phyloP scores from a whole-genome alignment of 1,284 basidiomycete genomes.

The Lentinula novae-zelandiae region DNA sequence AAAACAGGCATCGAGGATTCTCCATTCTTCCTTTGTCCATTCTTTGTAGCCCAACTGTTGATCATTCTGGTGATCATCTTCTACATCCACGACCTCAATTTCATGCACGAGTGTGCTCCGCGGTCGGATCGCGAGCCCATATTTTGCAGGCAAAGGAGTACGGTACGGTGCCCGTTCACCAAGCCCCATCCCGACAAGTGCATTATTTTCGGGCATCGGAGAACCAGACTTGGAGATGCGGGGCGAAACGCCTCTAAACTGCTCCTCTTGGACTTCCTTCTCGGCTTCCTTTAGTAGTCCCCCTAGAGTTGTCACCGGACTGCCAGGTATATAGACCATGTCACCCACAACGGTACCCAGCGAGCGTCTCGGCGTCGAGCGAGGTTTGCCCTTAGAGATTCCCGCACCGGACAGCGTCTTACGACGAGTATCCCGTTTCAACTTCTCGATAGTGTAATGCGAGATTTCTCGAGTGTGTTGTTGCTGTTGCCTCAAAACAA shows the following conservation, averaged over 20 bases:
- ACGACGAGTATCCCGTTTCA: slow-evolving; percentile 23
- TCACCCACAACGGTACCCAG: slow-evolving; percentile 32
- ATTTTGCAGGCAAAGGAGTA: slow-evolving; percentile 22
- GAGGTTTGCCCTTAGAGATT: slow-evolving; percentile 8
- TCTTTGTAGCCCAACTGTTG: slow-evolving; percentile 19
- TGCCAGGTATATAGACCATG: slow-evolving; percentile 50
- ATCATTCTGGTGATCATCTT: not conserved
- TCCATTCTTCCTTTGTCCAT: slow-evolving; percentile 75
- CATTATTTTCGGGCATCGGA: not conserved
- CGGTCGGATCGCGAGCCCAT: not conserved
- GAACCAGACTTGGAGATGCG: not conserved
- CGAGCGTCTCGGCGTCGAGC: slow-evolving; percentile 16
- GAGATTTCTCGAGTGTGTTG: slow-evolving; percentile 18
- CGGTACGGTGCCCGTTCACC: slow-evolving; percentile 22
- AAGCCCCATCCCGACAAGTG: not conserved
- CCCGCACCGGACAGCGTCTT: slow-evolving; percentile 10
- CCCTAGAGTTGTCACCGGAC: slow-evolving; percentile 48
- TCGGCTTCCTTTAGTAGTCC: slow-evolving; percentile 60
- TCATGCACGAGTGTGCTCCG: not conserved
- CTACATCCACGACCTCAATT: not conserved
- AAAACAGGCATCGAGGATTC: slow-evolving; percentile 70
- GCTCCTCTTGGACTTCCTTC: slow-evolving; percentile 33
- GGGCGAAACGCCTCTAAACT: slow-evolving; percentile 10
- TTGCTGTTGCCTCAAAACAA: slow-evolving; percentile 35
- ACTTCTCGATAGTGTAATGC: slow-evolving; percentile 11